Conservation (phyloP, 306 rosid species). For the Cyclanthera cordifolia region DNA sequence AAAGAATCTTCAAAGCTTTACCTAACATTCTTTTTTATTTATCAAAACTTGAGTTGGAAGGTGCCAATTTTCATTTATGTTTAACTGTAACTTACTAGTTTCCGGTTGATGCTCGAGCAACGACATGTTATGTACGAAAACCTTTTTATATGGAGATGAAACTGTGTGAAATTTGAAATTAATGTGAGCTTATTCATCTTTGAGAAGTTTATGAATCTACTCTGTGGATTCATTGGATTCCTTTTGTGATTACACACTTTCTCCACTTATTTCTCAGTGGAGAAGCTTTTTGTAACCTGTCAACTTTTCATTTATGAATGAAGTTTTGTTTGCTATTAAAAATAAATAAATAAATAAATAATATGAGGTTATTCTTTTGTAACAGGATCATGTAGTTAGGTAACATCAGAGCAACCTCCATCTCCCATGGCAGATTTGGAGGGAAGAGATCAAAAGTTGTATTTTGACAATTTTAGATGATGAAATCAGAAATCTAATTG, state of each 20-base stretch:
- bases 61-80: background rate
- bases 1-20: background rate
- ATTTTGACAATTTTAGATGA: background rate
- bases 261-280: too few species aligned
- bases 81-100: background rate
- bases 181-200: background rate
- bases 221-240: too few species aligned
- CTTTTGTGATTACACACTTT: too few species aligned
- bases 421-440: background rate
- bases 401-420: background rate
- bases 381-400: background rate
- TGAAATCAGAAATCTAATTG: constrained; percentile 1
- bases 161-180: background rate
- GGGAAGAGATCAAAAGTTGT: background rate
- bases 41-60: background rate
- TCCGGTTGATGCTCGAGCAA: background rate
- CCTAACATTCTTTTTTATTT: background rate
- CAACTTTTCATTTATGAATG: too few species aligned
- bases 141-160: background rate
- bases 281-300: too few species aligned
- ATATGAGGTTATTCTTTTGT: background rate
- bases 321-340: too few species aligned
- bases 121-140: background rate
- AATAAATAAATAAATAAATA: too few species aligned
- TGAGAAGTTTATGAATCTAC: too few species aligned